A percentile compares a stretch with the other conserved stretches of the same genome.
Conservation (phyloP, 2,329 filamentous ascomycete species). For the Bipolaris zeicola region DNA sequence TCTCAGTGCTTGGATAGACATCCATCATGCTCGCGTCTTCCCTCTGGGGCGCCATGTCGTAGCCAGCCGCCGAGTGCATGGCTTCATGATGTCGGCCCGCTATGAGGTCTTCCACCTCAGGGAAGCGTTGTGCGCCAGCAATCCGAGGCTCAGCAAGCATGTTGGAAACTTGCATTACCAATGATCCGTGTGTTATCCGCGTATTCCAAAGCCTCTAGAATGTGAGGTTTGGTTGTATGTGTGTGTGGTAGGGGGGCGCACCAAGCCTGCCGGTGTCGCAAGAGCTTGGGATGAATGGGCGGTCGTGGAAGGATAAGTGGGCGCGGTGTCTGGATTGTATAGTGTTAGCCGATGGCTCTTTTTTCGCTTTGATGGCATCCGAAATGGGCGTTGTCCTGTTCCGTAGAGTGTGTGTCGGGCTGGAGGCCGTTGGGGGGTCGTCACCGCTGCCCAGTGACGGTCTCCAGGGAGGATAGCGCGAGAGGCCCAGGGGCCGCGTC, state of each 20-base stretch:
- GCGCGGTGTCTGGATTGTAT: slow-evolving; percentile 26
- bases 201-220: slow-evolving; percentile 25
- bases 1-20: slow-evolving; percentile 46
- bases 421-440: slow-evolving; percentile 33
- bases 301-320: slow-evolving; percentile 36
- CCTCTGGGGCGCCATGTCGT: slow-evolving; percentile 37
- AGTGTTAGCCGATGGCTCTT: slow-evolving; percentile 31
- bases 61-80: slow-evolving; percentile 28
- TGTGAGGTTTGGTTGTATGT: slow-evolving; percentile 23
- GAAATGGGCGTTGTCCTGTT: slow-evolving; percentile 26
- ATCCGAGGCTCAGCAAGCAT: slow-evolving; percentile 35
- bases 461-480: slow-evolving; percentile 38
- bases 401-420: slow-evolving; percentile 22
- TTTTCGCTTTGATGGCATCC: slow-evolving; percentile 24
- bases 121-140: slow-evolving; percentile 34
- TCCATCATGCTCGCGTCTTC: slow-evolving; percentile 41
- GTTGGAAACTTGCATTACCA: slow-evolving; percentile 42
- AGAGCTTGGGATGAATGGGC: slow-evolving; percentile 40
- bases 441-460: slow-evolving; percentile 40
- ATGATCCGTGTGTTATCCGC: slow-evolving; percentile 9
- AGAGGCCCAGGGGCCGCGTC: slow-evolving; percentile 26
- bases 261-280: slow-evolving; percentile 50
- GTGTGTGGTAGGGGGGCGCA: slow-evolving; percentile 32
- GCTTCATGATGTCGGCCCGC: slow-evolving; percentile 38
- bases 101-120: slow-evolving; percentile 33